Percentiles rank a stretch among this genome's conserved stretches.
Evolutionary conservation across 1,284 basidiomycete species (phyloP).

Genomic region (Moesziomyces globuligerus): DNA sequence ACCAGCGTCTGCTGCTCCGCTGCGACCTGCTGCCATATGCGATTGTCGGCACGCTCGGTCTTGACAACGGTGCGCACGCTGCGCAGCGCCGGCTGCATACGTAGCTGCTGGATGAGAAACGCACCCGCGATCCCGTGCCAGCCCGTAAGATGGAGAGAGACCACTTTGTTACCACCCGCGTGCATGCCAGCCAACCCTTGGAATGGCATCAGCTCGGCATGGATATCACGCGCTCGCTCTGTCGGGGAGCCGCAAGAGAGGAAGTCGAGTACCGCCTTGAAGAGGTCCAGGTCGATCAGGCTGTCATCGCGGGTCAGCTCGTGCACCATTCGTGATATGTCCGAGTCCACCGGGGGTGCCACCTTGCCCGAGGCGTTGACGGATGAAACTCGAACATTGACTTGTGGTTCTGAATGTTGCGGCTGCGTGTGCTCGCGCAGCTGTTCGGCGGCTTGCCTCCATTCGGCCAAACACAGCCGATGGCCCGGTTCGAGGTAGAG

Average conservation of each 20-base stretch:
- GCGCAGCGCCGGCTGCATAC: conserved; percentile 16
- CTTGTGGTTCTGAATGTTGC: background rate
- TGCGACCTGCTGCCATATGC: conserved; percentile 38
- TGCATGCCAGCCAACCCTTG: background rate
- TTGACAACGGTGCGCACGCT: conserved; percentile 30
- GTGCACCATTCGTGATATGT: conserved; percentile 4
- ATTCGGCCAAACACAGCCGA: conserved; percentile 32
- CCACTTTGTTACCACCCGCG: conserved; percentile 10
- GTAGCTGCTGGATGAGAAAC: conserved; percentile 36
- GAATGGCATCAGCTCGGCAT: background rate
- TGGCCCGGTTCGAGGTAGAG: conserved; percentile 31
- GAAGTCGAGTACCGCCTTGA: conserved; percentile 23
- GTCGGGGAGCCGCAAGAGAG: background rate
- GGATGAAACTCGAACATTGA: too few species aligned
- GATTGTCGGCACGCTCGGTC: conserved; percentile 39
- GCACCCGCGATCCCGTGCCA: conserved; percentile 44
- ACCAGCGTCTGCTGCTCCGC: conserved; percentile 9
- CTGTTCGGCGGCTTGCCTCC: conserved; percentile 30
- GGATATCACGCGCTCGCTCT: background rate
- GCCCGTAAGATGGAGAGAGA: conserved; percentile 19
- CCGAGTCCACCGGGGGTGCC: background rate
- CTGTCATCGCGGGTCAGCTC: conserved; percentile 34
- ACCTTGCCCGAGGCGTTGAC: background rate
- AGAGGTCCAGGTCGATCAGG: conserved; percentile 30
- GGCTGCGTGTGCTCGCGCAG: conserved; percentile 2